These are phyloP conservation scores for Brassica hybrid DNA, from an alignment of 441 rosid species.

Conservation along the genomic window DNA sequence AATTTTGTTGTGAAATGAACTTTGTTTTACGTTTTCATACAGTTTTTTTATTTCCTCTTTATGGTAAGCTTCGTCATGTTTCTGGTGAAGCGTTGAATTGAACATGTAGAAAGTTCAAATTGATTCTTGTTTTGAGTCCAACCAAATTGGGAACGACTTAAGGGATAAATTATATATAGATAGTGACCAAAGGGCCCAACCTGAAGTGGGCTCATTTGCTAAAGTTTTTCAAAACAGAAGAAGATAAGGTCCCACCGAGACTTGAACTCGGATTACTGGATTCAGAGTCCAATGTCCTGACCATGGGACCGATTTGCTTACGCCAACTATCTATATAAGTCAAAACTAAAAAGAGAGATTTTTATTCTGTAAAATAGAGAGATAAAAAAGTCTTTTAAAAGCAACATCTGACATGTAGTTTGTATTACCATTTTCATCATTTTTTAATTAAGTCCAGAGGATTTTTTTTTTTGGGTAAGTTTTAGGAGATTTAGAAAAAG, in stretches of 20 bases:
- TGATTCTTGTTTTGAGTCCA: background rate
- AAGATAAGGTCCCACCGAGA: conserved; percentile 45
- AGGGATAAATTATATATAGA: background rate
- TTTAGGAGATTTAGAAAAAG: background rate
- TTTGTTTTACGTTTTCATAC: conserved; percentile 16
- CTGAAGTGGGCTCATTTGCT: background rate
- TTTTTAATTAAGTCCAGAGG: background rate
- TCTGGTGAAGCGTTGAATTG: background rate
- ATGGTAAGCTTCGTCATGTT: background rate
- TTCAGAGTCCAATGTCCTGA: conserved; percentile 36
- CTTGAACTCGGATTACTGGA: conserved; percentile 48
- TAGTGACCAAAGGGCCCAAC: background rate
- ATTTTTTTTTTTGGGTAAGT: too few relatives aligned
- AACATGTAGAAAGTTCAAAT: background rate
- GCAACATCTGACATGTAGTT: background rate
- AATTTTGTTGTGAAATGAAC: conserved; percentile 5
- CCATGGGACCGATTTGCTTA: conserved; percentile 35
- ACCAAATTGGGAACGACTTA: background rate
- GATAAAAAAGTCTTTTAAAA: too few relatives aligned
- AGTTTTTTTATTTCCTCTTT: background rate
- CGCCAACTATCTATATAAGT: too few relatives aligned
- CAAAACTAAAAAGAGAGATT: too few relatives aligned
- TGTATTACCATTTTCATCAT: background rate
- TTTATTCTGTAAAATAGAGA: too few relatives aligned
- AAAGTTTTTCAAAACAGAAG: background rate